Percentiles rank a stretch among this genome's conserved stretches.
These are phyloP conservation scores for Ceratobasidium sp. DNA, from an alignment of 1,284 basidiomycete genomes.

Conservation along the genomic window DNA sequence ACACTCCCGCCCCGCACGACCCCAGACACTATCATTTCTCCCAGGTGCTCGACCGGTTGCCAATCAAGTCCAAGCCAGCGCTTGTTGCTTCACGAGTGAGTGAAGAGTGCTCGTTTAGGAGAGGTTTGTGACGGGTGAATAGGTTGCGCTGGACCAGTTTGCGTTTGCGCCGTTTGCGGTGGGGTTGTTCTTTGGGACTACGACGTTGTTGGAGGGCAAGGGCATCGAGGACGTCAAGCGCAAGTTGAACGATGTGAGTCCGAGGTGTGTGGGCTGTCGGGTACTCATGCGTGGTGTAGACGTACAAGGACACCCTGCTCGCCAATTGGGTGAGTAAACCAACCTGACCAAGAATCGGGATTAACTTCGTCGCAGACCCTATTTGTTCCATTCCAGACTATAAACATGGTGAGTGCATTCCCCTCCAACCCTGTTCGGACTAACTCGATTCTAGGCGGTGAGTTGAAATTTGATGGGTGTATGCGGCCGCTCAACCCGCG, in stretches of 20 bases:
- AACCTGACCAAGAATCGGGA: neutral
- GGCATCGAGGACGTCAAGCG: conserved; percentile 48
- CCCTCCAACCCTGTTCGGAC: neutral
- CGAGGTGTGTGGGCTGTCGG: neutral
- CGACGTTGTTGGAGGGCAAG: conserved; percentile 54
- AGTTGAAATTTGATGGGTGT: neutral
- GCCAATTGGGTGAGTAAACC: conserved; percentile 38
- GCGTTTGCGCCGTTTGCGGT: conserved; percentile 51
- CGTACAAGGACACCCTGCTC: conserved; percentile 37
- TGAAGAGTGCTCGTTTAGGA: neutral
- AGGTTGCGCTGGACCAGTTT: conserved; percentile 53
- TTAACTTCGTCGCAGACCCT: conserved; percentile 38
- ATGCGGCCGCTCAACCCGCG: conserved; percentile 10
- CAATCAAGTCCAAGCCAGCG: conserved; percentile 36
- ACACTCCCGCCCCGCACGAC: neutral
- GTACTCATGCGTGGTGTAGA: neutral
- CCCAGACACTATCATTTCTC: neutral
- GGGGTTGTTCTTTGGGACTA: conserved; percentile 54
- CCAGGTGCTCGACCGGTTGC: conserved; percentile 25
- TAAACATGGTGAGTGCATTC: conserved; percentile 50
- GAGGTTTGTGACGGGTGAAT: neutral
- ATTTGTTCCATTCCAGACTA: conserved; percentile 52
- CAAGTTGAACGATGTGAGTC: conserved; percentile 48
- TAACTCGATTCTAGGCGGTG: conserved; percentile 12
- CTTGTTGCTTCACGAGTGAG: conserved; percentile 29